Evolutionary conservation across 116 monocot genomes (phyloP).

Genomic region (Phalaenopsis hybrid): DNA sequence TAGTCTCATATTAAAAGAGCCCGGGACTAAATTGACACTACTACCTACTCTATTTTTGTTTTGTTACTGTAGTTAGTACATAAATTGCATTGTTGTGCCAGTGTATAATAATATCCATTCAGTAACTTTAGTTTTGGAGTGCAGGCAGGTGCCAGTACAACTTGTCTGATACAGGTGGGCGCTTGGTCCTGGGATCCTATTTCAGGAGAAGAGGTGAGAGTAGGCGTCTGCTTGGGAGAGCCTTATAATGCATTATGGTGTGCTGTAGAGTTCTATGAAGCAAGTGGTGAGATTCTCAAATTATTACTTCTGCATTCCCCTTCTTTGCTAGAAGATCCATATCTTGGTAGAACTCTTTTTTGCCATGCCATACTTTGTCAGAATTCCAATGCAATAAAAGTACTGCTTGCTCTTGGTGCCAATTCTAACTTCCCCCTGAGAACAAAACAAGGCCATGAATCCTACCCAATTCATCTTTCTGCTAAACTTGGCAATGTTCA

Average conservation of each 20-base stretch:
- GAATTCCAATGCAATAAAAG: constrained; percentile 26
- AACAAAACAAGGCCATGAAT: constrained; percentile 25
- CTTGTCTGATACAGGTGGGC: constrained; percentile 32
- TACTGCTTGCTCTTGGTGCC: constrained; percentile 42
- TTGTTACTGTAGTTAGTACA: not conserved
- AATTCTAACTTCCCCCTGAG: constrained; percentile 37
- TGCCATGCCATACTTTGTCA: constrained; percentile 63
- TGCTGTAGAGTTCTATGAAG: constrained; percentile 54
- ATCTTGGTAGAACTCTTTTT: constrained; percentile 41
- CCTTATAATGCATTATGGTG: constrained; percentile 54
- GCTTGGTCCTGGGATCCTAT: constrained; percentile 62
- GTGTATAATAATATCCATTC: not conserved
- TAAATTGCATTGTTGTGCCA: not conserved
- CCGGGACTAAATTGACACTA: too few species aligned
- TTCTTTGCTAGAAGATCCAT: constrained; percentile 31
- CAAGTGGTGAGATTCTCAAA: constrained; percentile 42
- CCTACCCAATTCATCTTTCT: constrained; percentile 44
- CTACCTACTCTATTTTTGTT: not conserved
- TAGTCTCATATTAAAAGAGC: too few species aligned
- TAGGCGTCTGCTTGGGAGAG: constrained; percentile 52
- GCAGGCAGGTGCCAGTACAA: constrained; percentile 39
- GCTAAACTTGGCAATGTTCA: constrained; percentile 26
- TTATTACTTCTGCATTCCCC: constrained; percentile 37
- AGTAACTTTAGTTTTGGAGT: constrained; percentile 7
- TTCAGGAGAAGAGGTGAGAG: constrained; percentile 51